A percentile compares a stretch with the other conserved stretches of the same genome.
phyloP scores from a whole-genome alignment of 805 yeast genomes.

The Schwanniomyces polymorphus region DNA sequence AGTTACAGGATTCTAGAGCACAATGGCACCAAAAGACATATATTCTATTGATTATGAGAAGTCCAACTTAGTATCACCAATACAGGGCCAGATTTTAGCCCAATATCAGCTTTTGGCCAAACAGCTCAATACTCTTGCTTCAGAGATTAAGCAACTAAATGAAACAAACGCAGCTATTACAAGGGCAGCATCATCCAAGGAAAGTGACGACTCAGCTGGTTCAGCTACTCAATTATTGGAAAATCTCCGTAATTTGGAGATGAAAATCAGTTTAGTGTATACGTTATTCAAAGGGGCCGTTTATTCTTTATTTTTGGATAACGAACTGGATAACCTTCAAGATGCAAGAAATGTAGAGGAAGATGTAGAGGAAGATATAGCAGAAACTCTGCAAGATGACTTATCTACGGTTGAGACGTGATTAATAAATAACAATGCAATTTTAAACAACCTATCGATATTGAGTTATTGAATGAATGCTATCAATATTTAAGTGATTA shows the following conservation, averaged over 20 bases:
- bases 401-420: background rate
- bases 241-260: constrained; percentile 59
- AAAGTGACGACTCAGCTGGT: constrained; percentile 7
- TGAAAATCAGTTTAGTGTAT: constrained; percentile 62
- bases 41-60: constrained; percentile 17
- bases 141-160: constrained; percentile 31
- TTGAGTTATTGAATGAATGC: no score
- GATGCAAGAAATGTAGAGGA: constrained; percentile 4
- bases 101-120: constrained; percentile 39
- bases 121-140: constrained; percentile 29
- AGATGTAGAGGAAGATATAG: constrained; percentile 2
- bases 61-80: constrained; percentile 15
- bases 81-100: constrained; percentile 34
- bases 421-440: no score
- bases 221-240: constrained; percentile 37
- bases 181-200: constrained; percentile 6
- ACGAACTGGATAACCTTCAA: constrained; percentile 25
- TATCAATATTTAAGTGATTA: no score
- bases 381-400: constrained; percentile 1
- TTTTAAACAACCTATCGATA: no score
- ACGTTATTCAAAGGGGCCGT: constrained; percentile 72
- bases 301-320: constrained; percentile 59
- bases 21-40: constrained; percentile 15
- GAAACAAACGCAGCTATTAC: constrained; percentile 6
- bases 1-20: background rate